Conservation (phyloP, 257 asterid genomes). For the Verbascum thapsus region DNA sequence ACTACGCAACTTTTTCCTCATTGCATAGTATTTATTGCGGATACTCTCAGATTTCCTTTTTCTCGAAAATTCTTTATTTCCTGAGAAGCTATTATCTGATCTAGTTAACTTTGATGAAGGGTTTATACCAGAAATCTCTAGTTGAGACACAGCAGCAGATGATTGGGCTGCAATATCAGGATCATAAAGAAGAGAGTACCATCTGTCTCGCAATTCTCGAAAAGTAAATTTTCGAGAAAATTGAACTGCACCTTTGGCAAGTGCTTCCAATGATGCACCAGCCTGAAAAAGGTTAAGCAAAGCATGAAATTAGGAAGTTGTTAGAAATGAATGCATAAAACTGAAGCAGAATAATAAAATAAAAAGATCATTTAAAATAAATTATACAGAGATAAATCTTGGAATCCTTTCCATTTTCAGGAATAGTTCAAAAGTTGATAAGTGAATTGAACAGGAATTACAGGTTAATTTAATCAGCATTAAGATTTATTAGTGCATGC, state of each 20-base stretch:
- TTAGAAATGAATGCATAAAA: slow-evolving; percentile 13
- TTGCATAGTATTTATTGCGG: slow-evolving; percentile 68
- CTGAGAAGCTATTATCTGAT: slow-evolving; percentile 47
- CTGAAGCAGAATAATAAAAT: slow-evolving; percentile 11
- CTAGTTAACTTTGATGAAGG: slow-evolving; percentile 54
- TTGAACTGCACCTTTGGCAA: slow-evolving; percentile 87
- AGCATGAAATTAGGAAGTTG: slow-evolving; percentile 14
- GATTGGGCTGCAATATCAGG: slow-evolving; percentile 71
- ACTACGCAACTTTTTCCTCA: slow-evolving; percentile 72
- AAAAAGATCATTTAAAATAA: not conserved
- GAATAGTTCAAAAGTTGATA: too few species aligned
- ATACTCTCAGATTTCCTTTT: slow-evolving; percentile 76
- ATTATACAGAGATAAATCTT: too few species aligned
- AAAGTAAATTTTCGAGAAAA: slow-evolving; percentile 81
- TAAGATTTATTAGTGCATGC: too few species aligned
- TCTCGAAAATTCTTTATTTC: slow-evolving; percentile 45
- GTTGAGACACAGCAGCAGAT: slow-evolving; percentile 69
- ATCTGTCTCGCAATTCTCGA: slow-evolving; percentile 70
- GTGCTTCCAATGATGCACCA: slow-evolving; percentile 93
- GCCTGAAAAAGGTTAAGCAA: slow-evolving; percentile 45
- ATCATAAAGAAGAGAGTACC: slow-evolving; percentile 89
- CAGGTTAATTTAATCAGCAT: too few species aligned
- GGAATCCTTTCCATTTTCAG: too few species aligned
- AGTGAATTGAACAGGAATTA: too few species aligned
- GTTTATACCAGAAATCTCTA: slow-evolving; percentile 73